Base-by-base conservation (phyloP, 2,329 filamentous ascomycete genomes). In the Beauveria brongniartii region DNA sequence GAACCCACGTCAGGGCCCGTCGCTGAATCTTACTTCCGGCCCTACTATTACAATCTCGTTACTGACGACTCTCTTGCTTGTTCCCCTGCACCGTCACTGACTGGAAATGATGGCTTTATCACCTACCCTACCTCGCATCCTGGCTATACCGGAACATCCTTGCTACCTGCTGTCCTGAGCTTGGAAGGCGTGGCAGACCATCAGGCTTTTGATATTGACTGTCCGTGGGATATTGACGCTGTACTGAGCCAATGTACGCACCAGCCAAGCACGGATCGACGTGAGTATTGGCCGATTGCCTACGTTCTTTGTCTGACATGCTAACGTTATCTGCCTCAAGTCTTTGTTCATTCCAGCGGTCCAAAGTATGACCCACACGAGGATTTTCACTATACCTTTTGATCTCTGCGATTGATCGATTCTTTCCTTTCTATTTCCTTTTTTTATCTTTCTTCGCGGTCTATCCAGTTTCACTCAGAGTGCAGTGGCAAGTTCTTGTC, bases 151-250 rank as follows among this genome's bases (percentile, higher is more conserved):
- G 63, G 51, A 55, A 65, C n/a, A 61, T 43, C 14, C 37, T 64
- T 22, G 1, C 50, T 61, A 12, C 62, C 61, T 1, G 56, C 63
- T 2, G 54, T 64, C 7, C 55, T 68, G 57, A 53, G 54, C 14
- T 61, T 68, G 48, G 64, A 67, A 3, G 43, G 51, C 26, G 30
- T 68, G 20, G 60, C 58, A 1, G 63, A 69, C 22, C 61, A 65
- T 37, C 62, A 68, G 18, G 61, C 59, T 40, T 67, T 65, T 40
- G 66, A 68, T 53, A 65, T 69, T 46, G 61, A 65, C 26, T 66
- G 56, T 40, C 64, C 66, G 20, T 67, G 64, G 63, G 66, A 68
- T 9, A 26, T 67, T 8, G 64, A 69, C 28, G 61, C 59, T 14
- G 62, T 68, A 9, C 48, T 67, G 43, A 65, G 65, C 12, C 43